Conservation (phyloP, 257 asterid genomes). For the Fraxinus quadrangulata region DNA sequence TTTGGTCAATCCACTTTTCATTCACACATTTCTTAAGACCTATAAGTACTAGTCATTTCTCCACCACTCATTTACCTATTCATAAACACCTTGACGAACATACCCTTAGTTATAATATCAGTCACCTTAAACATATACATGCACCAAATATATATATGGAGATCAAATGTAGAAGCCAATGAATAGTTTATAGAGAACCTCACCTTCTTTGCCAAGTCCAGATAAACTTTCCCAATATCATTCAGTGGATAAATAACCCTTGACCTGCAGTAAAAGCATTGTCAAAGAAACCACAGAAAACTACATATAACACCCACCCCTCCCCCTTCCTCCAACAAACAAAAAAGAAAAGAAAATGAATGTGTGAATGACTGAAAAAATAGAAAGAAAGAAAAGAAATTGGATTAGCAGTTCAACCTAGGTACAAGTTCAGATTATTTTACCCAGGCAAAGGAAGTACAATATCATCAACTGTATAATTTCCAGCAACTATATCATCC, state of each 20-base stretch:
- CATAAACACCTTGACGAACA: no score
- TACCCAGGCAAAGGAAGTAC: slow-evolving; percentile 99
- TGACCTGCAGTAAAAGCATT: slow-evolving; percentile 58
- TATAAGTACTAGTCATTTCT: no score
- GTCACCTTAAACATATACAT: not conserved
- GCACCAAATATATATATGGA: slow-evolving; percentile 11
- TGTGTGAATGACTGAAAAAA: not conserved
- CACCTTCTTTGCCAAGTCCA: slow-evolving; percentile 76
- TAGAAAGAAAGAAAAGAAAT: slow-evolving; percentile 13
- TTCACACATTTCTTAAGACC: no score
- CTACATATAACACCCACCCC: slow-evolving; percentile 11
- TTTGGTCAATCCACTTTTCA: no score
- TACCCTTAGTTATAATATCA: slow-evolving; percentile 1
- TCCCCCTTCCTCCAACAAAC: not conserved
- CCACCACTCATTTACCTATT: no score
- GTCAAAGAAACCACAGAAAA: slow-evolving; percentile 20
- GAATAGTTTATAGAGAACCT: slow-evolving; percentile 20
- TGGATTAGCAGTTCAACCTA: not conserved
- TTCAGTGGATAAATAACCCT: slow-evolving; percentile 78
- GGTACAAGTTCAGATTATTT: slow-evolving; percentile 28
- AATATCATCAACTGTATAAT: slow-evolving; percentile 64
- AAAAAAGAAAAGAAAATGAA: not conserved
- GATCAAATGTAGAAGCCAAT: not conserved
- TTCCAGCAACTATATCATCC: slow-evolving; percentile 73
- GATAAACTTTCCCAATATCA: slow-evolving; percentile 71